Evolutionary conservation across 2,329 filamentous ascomycete species (phyloP).

Genomic region (Colletotrichum salicis): DNA sequence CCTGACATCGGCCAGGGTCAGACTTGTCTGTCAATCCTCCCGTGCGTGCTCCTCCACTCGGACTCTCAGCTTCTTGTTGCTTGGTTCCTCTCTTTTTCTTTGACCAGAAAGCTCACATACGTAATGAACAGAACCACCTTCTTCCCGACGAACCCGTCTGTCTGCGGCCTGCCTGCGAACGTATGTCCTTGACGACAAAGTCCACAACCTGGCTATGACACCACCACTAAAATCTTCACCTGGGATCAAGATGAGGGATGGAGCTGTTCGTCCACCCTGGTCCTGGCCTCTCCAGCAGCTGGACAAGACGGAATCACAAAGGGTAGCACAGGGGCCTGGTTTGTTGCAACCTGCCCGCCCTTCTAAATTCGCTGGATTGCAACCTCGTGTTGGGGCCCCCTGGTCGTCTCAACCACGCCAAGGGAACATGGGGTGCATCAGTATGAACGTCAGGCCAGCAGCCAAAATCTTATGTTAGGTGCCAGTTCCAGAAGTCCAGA

Average conservation of each 20-base stretch:
- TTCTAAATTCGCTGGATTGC: slow-evolving; percentile 10
- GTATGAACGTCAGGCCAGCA: slow-evolving; percentile 17
- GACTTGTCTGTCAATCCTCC: neutral
- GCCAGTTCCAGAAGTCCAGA: neutral
- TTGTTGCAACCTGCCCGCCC: slow-evolving; percentile 6
- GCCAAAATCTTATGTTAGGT: neutral
- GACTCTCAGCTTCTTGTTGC: neutral
- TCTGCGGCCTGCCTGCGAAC: neutral
- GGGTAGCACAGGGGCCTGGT: slow-evolving; percentile 11
- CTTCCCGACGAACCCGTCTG: slow-evolving; percentile 16
- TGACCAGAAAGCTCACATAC: slow-evolving; percentile 9
- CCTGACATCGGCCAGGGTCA: slow-evolving; percentile 13
- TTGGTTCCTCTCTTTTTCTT: slow-evolving; percentile 19
- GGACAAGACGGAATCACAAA: slow-evolving; percentile 23
- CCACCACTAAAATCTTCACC: neutral
- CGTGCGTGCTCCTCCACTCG: slow-evolving; percentile 12
- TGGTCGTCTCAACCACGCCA: slow-evolving; percentile 13
- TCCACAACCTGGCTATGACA: neutral
- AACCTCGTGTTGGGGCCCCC: slow-evolving; percentile 33
- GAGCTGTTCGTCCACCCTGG: slow-evolving; percentile 17
- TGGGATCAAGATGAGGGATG: slow-evolving; percentile 24
- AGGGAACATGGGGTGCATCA: slow-evolving; percentile 27
- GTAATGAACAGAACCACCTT: slow-evolving; percentile 4
- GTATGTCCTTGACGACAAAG: neutral
- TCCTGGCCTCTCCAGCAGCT: slow-evolving; percentile 9